Evolutionary conservation across 2,329 filamentous ascomycete species (phyloP), one percentile per base, ranked within the genome.

Genomic region (Dryadomyces quercus-mongolicae): DNA sequence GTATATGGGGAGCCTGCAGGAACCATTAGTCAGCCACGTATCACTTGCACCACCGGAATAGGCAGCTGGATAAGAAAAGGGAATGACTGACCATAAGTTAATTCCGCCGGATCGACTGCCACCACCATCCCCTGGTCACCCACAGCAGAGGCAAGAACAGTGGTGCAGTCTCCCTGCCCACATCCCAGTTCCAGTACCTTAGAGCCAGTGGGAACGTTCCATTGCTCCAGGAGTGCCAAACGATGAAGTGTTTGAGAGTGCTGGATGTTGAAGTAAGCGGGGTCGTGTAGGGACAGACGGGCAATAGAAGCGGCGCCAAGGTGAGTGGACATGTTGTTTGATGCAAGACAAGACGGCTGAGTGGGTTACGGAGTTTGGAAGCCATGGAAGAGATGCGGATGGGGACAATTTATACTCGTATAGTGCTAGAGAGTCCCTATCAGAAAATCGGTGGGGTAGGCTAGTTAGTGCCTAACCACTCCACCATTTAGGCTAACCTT

Each of bases 111-210:
- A 64, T 82, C 78, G 31, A 80, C 62, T 5, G 75, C 78, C 52
- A 72, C 71, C 15, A 81, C 66, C 49, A 64, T 65, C 0, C 77
- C 75, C 0, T 63, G 34, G 13, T 68, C 61, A 2, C 74, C 72
- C 1, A 77, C 70, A 20, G 68, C 70, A 59, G 70, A 62, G 48
- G 78, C 79, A 18, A 82, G 70, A 2, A 73, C 74, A 12, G 72
- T 68, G 1, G 80, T 81, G 59, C 72, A 75, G 56, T 77, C 77
- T 2, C 79, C 80, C 59, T 82, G 80, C 1, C 79, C 80, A 63
- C 79, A 82, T 51, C 78, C 79, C 42, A 83, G 63, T 61, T 82
- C 80, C 1, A 83, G 69, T 7, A 81, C 62, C 3, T 67, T 70
- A 31, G 68, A 67, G 56, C 71, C 71, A 0, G 67, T 63, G 1